phyloP scores from a whole-genome alignment of 2,329 filamentous ascomycete species.

The Cladosporium sp. region DNA sequence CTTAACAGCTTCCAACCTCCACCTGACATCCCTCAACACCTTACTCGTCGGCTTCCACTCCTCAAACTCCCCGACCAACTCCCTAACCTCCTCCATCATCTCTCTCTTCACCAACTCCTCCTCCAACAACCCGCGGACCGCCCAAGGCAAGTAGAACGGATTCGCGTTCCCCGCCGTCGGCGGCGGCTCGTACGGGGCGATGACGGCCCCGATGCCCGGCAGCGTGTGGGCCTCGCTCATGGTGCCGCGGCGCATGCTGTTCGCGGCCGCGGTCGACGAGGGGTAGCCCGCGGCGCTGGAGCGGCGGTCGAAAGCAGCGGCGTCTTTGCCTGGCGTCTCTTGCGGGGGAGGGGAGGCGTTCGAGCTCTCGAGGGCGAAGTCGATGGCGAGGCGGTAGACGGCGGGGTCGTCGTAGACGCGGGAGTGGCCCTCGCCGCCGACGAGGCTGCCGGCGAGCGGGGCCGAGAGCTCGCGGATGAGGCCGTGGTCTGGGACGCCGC shows the following conservation, averaged over 20 bases:
- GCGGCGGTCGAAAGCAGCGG: conserved; percentile 20
- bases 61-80: conserved; percentile 82
- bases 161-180: conserved; percentile 51
- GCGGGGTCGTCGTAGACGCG: conserved; percentile 83
- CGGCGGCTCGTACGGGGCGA: conserved; percentile 37
- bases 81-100: conserved; percentile 58
- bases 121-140: conserved; percentile 86
- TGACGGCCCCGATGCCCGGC: conserved; percentile 27
- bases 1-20: conserved; percentile 81
- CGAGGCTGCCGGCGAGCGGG: conserved; percentile 83
- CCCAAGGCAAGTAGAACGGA: conserved; percentile 89
- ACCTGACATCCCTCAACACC: conserved; percentile 91
- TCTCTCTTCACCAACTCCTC: conserved; percentile 81
- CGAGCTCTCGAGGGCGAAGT: conserved; percentile 44
- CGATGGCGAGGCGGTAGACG: conserved; percentile 63
- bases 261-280: conserved; percentile 24
- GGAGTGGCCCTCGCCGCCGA: conserved; percentile 88
- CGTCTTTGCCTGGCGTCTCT: conserved; percentile 11
- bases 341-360: conserved; percentile 18
- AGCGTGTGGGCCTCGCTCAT: conserved; percentile 16
- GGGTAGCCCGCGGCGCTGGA: conserved; percentile 25
- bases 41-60: conserved; percentile 89
- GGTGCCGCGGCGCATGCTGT: conserved; percentile 29
- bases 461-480: conserved; percentile 83
- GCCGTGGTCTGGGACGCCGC: conserved; percentile 88